Evolutionary conservation across 2,329 filamentous ascomycete genomes (phyloP).

Genomic region (Penicillium sp.): DNA sequence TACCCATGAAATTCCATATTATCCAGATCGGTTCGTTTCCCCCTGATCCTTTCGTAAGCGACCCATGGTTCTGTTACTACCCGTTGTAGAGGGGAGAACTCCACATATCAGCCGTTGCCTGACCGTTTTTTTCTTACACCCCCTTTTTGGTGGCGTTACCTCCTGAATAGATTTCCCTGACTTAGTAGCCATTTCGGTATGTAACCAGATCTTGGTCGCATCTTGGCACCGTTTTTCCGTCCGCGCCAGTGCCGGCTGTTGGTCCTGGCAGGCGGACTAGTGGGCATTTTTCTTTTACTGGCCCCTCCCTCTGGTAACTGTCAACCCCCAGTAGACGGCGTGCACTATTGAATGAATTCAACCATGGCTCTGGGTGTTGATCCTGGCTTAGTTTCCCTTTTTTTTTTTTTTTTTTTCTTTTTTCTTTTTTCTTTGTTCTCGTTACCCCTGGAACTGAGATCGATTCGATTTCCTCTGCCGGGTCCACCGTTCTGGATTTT

Average conservation of each 20-base stretch:
- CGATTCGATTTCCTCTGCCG: neutral
- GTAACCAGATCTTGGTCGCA: neutral
- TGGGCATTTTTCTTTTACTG: constrained; percentile 5
- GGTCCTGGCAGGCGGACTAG: constrained; percentile 16
- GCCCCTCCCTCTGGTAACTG: too few relatives aligned
- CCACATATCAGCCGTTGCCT: neutral
- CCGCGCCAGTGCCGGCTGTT: constrained; percentile 13
- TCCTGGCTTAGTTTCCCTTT: neutral
- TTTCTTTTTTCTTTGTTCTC: neutral
- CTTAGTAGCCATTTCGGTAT: neutral
- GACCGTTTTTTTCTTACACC: neutral
- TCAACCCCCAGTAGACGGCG: neutral
- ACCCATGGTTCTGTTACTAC: neutral
- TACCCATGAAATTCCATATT: too few relatives aligned
- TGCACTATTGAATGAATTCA: neutral
- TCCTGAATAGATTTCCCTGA: neutral
- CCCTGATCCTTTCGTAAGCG: neutral
- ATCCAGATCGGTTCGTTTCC: neutral
- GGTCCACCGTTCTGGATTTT: neutral
- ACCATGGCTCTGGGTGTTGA: neutral
- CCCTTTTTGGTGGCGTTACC: neutral
- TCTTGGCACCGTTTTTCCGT: constrained; percentile 15
- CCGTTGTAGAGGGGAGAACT: neutral
- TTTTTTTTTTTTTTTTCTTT: neutral
- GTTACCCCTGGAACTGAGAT: neutral